A percentile compares a stretch with the other conserved stretches of the same genome.
Conservation (phyloP, 345 rosid species). For the Syzygium oleosum region DNA sequence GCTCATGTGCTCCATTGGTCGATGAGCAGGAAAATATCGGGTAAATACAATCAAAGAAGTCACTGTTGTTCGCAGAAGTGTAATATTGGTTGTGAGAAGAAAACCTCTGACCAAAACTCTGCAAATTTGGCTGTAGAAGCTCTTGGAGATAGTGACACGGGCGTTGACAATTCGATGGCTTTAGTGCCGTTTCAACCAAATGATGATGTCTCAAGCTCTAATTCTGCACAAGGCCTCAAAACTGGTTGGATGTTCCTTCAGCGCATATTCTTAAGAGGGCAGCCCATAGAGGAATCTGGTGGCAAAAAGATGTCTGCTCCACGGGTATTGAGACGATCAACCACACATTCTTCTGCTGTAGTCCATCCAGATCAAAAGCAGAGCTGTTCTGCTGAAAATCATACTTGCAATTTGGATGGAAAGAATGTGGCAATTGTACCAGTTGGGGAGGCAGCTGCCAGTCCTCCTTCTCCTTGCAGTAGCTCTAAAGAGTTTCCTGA, state of each 20-base stretch:
- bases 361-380: conserved; percentile 63
- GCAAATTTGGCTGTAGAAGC: background rate
- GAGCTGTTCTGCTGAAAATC: conserved; percentile 22
- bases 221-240: conserved; percentile 15
- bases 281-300: conserved; percentile 24
- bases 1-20: background rate
- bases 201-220: conserved; percentile 11
- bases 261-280: conserved; percentile 25
- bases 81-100: background rate
- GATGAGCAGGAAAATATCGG: background rate
- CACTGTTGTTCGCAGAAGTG: background rate
- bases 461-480: conserved; percentile 32
- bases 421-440: conserved; percentile 50
- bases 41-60: conserved; percentile 6
- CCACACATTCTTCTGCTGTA: conserved; percentile 42
- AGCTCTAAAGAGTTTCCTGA: conserved; percentile 28
- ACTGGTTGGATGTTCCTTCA: conserved; percentile 60
- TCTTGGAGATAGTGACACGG: background rate
- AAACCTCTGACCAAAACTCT: background rate
- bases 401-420: conserved; percentile 31
- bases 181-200: conserved; percentile 36
- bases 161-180: conserved; percentile 35
- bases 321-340: conserved; percentile 40
- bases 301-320: conserved; percentile 38
- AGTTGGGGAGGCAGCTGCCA: conserved; percentile 18